Base-by-base conservation (phyloP, 2,329 filamentous ascomycete species). In the Thelonectria discophora region DNA sequence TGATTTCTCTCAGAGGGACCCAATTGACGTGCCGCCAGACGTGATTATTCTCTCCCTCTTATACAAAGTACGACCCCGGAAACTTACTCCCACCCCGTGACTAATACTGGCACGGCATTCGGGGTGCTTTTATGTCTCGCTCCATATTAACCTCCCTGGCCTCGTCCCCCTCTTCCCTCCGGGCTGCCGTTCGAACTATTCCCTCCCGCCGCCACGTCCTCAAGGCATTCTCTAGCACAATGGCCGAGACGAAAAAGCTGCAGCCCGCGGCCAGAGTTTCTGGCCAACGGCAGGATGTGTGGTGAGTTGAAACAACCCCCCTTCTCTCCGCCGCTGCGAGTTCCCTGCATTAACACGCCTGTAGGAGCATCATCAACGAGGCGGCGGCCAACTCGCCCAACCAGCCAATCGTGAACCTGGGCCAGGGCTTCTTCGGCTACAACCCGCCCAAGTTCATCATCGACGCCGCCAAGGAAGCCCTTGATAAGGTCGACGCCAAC, bases 401-500 rank as follows among this genome's bases (percentile, higher is more conserved):
- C 61, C 86, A 88, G 74, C 86, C 87, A 60, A 88, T 89, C 65
- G 82, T 89, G 63, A 89, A 89, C 69, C 82, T 88, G 81, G 86
- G 86, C 27, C 86, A 88, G 74, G 86, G 86, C 56, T 93, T 93
- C 69, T 94, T 93, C 70, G 94, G 94, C 60, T 98, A 98, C 78
- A 98, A 98, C 75, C 94, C 94, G 58, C 94, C 94, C 8, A 79
- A 89, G 37, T 98, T 97, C 77, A 93, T 97, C 66, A 82, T 97
- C 66, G 86, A 97, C 70, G 95, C 95, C 43, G 95, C 95, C 53
- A 98, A 97, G 79, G 82, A 90, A 40, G 94, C 94, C 40, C 85
- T 99, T 53, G 90, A 97, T 74, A 86, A 88, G 53, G 94, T 99
- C 20, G 95, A 98, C 69, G 97, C 94, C 85, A 99, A 99, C 78